These are phyloP conservation scores for Hortiboletus flavorubellus DNA, from an alignment of 768 basidiomycete species.

Conservation along the genomic window DNA sequence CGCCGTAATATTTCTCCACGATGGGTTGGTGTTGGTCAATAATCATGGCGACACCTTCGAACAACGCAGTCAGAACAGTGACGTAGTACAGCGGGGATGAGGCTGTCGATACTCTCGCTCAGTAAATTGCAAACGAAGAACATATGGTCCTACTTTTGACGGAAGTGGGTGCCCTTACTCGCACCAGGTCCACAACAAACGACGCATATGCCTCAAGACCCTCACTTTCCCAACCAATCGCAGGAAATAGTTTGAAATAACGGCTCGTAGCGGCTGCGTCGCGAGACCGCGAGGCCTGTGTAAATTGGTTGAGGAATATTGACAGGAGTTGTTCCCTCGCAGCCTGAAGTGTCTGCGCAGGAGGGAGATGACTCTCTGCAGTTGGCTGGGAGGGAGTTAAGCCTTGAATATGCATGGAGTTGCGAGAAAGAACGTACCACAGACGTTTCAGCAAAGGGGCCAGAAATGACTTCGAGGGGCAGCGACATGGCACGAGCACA, in stretches of 20 bases:
- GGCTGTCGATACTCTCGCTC: slow-evolving; percentile 43
- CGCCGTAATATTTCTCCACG: slow-evolving; percentile 97
- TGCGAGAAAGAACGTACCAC: slow-evolving; percentile 57
- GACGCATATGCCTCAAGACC: slow-evolving; percentile 90
- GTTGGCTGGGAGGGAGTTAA: slow-evolving; percentile 63
- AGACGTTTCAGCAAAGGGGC: slow-evolving; percentile 80
- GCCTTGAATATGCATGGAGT: background rate
- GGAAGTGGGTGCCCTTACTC: slow-evolving; percentile 69
- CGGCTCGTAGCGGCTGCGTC: slow-evolving; percentile 87
- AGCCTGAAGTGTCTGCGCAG: slow-evolving; percentile 73
- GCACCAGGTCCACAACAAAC: slow-evolving; percentile 90
- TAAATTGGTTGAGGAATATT: slow-evolving; percentile 79
- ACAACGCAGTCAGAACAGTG: slow-evolving; percentile 82
- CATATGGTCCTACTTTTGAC: slow-evolving; percentile 63
- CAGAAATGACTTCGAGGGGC: slow-evolving; percentile 71
- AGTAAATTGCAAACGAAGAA: slow-evolving; percentile 10
- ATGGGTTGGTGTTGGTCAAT: slow-evolving; percentile 97
- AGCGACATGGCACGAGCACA: slow-evolving; percentile 90
- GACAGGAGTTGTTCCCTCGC: slow-evolving; percentile 72
- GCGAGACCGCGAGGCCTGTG: slow-evolving; percentile 71
- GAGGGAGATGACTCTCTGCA: slow-evolving; percentile 81
- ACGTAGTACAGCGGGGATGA: slow-evolving; percentile 93
- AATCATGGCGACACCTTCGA: slow-evolving; percentile 94
- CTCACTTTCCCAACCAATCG: slow-evolving; percentile 89
- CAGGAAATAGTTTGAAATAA: slow-evolving; percentile 96